Percentiles rank a stretch among this genome's conserved stretches.
phyloP scores from a whole-genome alignment of 305 asterid genomes.

The Fraxinus paxiana region DNA sequence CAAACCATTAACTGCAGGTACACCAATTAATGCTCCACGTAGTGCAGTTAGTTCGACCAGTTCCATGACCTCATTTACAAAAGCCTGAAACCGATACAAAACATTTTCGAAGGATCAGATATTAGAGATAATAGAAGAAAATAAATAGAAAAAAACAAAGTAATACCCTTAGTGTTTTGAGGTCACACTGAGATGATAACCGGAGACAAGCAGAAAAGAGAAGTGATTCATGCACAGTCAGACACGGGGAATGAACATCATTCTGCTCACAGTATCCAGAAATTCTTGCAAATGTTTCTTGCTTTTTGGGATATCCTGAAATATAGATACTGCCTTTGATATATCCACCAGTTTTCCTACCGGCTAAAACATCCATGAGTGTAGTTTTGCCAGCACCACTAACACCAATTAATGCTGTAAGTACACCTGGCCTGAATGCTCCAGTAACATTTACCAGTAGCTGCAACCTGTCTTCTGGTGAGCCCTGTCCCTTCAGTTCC shows the following conservation, averaged over 20 bases:
- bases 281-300: conserved; percentile 82
- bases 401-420: conserved; percentile 87
- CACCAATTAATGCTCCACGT: conserved; percentile 58
- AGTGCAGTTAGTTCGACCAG: conserved; percentile 63
- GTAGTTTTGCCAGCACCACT: conserved; percentile 96
- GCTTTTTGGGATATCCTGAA: conserved; percentile 82
- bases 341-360: conserved; percentile 84
- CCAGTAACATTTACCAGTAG: conserved; percentile 65
- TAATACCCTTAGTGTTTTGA: conserved; percentile 51
- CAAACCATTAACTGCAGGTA: conserved; percentile 70
- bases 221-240: conserved; percentile 71
- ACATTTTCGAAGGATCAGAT: conserved; percentile 8
- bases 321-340: conserved; percentile 60
- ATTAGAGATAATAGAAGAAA: not conserved
- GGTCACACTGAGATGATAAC: conserved; percentile 55
- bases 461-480: conserved; percentile 52
- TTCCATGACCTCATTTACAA: conserved; percentile 68
- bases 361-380: conserved; percentile 89
- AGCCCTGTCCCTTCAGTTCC: conserved; percentile 69
- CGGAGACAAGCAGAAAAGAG: conserved; percentile 74
- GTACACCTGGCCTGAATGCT: conserved; percentile 75
- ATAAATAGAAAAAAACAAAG: not conserved
- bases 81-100: conserved; percentile 42
- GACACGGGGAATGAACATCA: conserved; percentile 75
- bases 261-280: conserved; percentile 83